Evolutionary conservation across 106 monocot species (phyloP).

Genomic region (Phalaenopsis equestris): DNA sequence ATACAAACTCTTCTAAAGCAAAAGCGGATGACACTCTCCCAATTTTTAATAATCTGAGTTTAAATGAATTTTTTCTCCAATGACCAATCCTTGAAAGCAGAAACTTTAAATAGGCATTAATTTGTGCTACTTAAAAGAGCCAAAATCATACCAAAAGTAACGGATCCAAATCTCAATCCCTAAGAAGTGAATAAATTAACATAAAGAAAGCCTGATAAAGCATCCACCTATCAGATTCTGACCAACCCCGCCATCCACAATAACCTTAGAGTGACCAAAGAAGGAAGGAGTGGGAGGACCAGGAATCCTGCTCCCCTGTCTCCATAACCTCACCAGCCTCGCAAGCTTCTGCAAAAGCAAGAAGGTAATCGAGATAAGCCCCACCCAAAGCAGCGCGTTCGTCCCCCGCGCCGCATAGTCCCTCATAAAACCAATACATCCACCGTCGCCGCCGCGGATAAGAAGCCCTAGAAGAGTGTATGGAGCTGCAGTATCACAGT

Average conservation of each 20-base stretch:
- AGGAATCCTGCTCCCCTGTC: constrained; percentile 34
- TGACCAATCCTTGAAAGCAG: too few relatives aligned
- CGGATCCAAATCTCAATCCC: not conserved
- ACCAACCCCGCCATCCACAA: constrained; percentile 3
- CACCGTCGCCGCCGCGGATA: not conserved
- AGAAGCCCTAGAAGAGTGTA: not conserved
- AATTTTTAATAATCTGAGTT: too few relatives aligned
- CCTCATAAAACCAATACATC: not conserved
- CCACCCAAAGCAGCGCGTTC: constrained; percentile 3
- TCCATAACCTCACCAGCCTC: constrained; percentile 36
- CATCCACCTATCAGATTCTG: not conserved
- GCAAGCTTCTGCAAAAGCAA: constrained; percentile 31
- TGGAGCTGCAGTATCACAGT: not conserved
- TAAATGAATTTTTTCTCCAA: too few relatives aligned
- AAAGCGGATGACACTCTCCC: too few relatives aligned
- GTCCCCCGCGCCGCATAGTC: not conserved
- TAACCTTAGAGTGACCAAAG: constrained; percentile 11
- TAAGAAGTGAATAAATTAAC: not conserved
- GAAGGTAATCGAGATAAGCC: constrained; percentile 35
- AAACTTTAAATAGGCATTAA: too few relatives aligned
- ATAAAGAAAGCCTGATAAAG: not conserved
- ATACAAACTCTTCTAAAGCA: too few relatives aligned
- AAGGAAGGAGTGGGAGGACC: constrained; percentile 40
- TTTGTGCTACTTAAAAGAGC: not conserved
- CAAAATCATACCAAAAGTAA: not conserved